Evolutionary conservation across 108 stramenopile genomes (phyloP), one percentile per base, ranked within the genome.

Genomic region (Fragilaria radians): DNA sequence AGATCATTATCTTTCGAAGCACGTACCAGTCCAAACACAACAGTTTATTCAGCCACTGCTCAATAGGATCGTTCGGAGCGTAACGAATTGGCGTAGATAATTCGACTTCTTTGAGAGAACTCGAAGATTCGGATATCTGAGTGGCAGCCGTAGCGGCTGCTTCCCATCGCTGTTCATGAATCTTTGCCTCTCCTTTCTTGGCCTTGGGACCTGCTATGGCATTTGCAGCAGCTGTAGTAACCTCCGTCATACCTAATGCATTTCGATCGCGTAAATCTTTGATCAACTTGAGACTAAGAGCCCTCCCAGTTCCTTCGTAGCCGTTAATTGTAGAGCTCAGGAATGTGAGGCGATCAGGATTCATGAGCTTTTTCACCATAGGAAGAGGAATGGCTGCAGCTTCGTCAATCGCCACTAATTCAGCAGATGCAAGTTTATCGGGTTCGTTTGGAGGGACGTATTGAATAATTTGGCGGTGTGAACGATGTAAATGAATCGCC

Each of bases 321-420:
- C 99, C 99, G 72, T 96, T 97, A 47, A 98, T 81, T 5, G 99
- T 99, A 23, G 96, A 97, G 62, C 93, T 89, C 61, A 99, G 50
- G 62, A 98, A 98, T 14, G 92, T 91, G 30, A 97, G 73, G 28
- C 88, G 80, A 58, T 84, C 72, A 7, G 78, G 76, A 1, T 74
- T 71, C 74, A 99, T 81, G 34, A 99, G 68, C 32, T 60, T 68
- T 21, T 92, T 66, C 23, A 99, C 95, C 36, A 96, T 56, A 0
- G 99, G 99, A 31, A 99, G 82, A 18, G 99, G 99, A 56, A 99
- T 98, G 9, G 99, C 99, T 32, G 99, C 99, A 9, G 99, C 99
- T 75, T 99, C 99, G 65, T 99, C 99, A 54, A 99, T 77, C 1
- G 95, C 97, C 7, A 99, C 85, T 54, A 98, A 81, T 65, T 99